Base-by-base conservation (phyloP, 2,329 filamentous ascomycete genomes). In the Fusarium tricinctum region DNA sequence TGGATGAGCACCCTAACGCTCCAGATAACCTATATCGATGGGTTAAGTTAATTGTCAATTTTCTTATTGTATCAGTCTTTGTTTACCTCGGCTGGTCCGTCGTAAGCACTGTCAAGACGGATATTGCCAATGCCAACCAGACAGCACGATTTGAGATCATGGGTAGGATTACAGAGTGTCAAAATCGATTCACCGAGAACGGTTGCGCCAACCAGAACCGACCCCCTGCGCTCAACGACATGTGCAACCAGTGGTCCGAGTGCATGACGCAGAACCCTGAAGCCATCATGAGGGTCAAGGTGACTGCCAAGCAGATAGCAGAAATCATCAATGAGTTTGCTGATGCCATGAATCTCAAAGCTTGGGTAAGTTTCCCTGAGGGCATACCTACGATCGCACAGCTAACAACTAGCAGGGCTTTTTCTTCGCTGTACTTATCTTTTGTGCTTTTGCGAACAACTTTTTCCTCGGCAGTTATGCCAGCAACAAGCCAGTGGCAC, bases 301-400 rank as follows among this genome's bases (percentile, higher is more conserved):
- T 97, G 39, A 93, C 91, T 19, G 94, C 93, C 7, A 91, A 92
- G 75, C 96, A 94, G 26, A 92, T 97, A 76, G 95, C 95, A 1
- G 89, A 93, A 75, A 97, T 99, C 40, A 91, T 98, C 79, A 97
- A 98, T 77, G 91, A 91, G 74, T 97, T 98, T 78, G 90, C 97
- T 6, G 93, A 97, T 73, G 90, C 92, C 8, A 94, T 98, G 78
- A 93, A 91, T 68, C 91, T 93, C 79, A 97, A 97, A 79, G 85
- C 86, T 12, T 86, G 85, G 81, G 86, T 88, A 78, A 69, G 84
- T 78, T 23, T 14, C 32, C 19, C 33, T 14, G 9, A 5, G 12
- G 44, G 10, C 10, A 6, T 19, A 44, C n/a, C 48, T 20, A 15
- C 13, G 8, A 15, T 10, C 23, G 45, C 43, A 26, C 14, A 55